phyloP scores from a whole-genome alignment of 228 moss, liverwort and hornwort species.

The Sphagnum fallax region DNA sequence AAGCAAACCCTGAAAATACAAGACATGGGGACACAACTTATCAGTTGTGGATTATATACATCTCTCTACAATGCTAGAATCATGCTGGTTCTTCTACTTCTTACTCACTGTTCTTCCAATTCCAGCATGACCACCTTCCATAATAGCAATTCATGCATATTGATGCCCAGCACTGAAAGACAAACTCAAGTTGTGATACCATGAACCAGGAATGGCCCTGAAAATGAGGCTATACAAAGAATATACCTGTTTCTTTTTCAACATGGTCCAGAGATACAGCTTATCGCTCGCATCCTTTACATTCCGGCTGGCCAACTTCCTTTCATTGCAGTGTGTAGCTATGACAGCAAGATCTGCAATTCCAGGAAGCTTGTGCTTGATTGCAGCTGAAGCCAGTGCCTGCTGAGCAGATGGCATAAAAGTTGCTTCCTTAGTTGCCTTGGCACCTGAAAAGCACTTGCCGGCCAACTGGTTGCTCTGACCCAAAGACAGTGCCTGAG shows the following conservation, averaged over 20 bases:
- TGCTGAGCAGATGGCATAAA: conserved; percentile 18
- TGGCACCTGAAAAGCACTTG: conserved; percentile 25
- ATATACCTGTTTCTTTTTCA: conserved; percentile 42
- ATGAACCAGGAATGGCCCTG: too few species aligned
- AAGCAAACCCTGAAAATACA: conserved; percentile 30
- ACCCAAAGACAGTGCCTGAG: background rate
- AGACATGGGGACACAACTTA: too few species aligned
- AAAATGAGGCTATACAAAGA: background rate
- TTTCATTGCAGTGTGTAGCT: conserved; percentile 54
- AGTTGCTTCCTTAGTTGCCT: conserved; percentile 7
- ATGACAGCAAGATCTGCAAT: conserved; percentile 33
- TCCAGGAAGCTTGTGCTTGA: conserved; percentile 31
- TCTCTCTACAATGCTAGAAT: too few species aligned
- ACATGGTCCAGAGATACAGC: conserved; percentile 50
- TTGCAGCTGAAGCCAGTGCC: conserved; percentile 23
- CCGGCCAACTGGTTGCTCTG: background rate
- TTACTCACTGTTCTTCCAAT: too few species aligned
- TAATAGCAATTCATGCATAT: too few species aligned
- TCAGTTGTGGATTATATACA: too few species aligned
- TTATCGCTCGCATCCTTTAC: conserved; percentile 50
- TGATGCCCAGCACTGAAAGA: too few species aligned
- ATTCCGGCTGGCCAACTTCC: conserved; percentile 44
- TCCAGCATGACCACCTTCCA: too few species aligned
- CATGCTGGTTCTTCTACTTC: too few species aligned
- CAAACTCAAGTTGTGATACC: too few species aligned